These are phyloP conservation scores for Coemansia sp. DNA, from an alignment of 371 early-diverging fungal species.

Conservation along the genomic window DNA sequence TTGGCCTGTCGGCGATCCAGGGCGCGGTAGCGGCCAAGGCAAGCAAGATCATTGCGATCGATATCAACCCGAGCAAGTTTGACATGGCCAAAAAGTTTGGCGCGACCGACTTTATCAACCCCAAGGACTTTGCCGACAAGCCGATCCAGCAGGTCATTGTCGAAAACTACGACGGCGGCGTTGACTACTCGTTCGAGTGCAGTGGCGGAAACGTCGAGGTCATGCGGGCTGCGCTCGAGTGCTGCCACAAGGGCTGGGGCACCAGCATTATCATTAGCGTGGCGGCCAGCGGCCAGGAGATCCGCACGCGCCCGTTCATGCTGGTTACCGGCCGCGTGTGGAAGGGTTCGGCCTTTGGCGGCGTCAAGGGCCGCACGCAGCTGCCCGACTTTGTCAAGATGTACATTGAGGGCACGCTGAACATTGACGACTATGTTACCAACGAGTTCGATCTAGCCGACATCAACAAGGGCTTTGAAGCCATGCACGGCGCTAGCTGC, in stretches of 20 bases:
- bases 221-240: slow-evolving; percentile 94
- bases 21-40: slow-evolving; percentile 79
- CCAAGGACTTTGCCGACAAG: slow-evolving; percentile 69
- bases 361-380: slow-evolving; percentile 92
- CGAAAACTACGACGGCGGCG: slow-evolving; percentile 90
- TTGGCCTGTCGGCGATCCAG: slow-evolving; percentile 89
- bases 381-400: slow-evolving; percentile 84
- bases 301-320: slow-evolving; percentile 92
- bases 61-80: slow-evolving; percentile 81
- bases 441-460: slow-evolving; percentile 75
- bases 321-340: slow-evolving; percentile 91
- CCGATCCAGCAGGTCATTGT: slow-evolving; percentile 83
- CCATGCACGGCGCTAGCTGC: slow-evolving; percentile 77
- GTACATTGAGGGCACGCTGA: slow-evolving; percentile 78
- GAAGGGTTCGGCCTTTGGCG: slow-evolving; percentile 96
- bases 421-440: slow-evolving; percentile 90
- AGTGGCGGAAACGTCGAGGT: slow-evolving; percentile 83
- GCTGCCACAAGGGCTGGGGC: slow-evolving; percentile 93
- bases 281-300: slow-evolving; percentile 90
- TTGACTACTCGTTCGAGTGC: slow-evolving; percentile 96
- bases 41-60: slow-evolving; percentile 85
- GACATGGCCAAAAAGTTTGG: slow-evolving; percentile 78
- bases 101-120: slow-evolving; percentile 91
- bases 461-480: slow-evolving; percentile 90
- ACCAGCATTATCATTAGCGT: slow-evolving; percentile 88